phyloP scores from a whole-genome alignment of 306 rosid species.

The Dicorynia guianensis region DNA sequence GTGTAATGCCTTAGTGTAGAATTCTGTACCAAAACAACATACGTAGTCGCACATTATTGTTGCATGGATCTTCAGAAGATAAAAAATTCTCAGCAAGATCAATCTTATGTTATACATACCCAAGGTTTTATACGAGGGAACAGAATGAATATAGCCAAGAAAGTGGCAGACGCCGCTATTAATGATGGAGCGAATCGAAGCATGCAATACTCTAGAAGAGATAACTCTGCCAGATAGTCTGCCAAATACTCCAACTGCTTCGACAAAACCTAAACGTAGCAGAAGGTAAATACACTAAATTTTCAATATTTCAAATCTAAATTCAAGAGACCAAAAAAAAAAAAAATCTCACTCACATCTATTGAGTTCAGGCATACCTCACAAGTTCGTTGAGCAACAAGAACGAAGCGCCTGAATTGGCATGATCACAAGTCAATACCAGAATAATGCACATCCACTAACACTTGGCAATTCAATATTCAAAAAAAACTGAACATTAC shows the following conservation, averaged over 20 bases:
- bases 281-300: constrained; percentile 7
- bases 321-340: neutral
- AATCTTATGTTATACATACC: constrained; percentile 53
- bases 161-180: constrained; percentile 71
- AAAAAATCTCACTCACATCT: constrained; percentile 22
- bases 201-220: constrained; percentile 67
- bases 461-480: too few species aligned
- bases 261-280: constrained; percentile 52
- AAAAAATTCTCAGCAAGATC: constrained; percentile 30
- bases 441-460: neutral
- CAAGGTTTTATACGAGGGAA: constrained; percentile 61
- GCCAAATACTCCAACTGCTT: constrained; percentile 65
- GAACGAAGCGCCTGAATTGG: constrained; percentile 59
- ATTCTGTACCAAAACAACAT: constrained; percentile 51
- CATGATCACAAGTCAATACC: constrained; percentile 48
- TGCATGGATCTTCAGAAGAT: constrained; percentile 24
- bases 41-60: constrained; percentile 32
- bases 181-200: constrained; percentile 62
- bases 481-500: constrained; percentile 20
- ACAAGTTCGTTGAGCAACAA: constrained; percentile 53
- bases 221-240: constrained; percentile 61
- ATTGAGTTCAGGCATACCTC: constrained; percentile 50
- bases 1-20: constrained; percentile 62
- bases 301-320: constrained; percentile 16
- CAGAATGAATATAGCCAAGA: constrained; percentile 71